Conservation (phyloP, 208 protist genomes). For the Acanthamoeba healyi region DNA sequence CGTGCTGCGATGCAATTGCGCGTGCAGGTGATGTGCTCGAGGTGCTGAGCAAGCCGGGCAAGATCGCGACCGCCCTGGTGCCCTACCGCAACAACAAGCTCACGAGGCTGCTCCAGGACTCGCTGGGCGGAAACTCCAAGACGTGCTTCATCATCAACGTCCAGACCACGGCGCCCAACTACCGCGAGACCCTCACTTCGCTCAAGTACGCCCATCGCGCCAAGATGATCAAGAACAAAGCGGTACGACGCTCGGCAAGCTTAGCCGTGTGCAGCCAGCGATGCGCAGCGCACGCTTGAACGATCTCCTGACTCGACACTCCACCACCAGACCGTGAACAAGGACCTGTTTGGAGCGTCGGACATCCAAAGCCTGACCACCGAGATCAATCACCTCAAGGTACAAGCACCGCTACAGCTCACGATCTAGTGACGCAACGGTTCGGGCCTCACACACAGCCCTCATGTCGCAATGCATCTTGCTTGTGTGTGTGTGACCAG, state of each 20-base stretch:
- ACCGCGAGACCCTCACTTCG: conserved; percentile 91
- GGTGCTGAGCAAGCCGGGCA: conserved; percentile 80
- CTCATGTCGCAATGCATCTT: too few species aligned
- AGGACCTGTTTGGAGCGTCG: conserved; percentile 46
- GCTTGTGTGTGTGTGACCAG: background rate
- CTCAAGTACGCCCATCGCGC: conserved; percentile 91
- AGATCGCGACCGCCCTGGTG: conserved; percentile 83
- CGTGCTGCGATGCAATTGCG: background rate
- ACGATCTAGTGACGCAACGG: background rate
- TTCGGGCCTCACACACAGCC: too few species aligned
- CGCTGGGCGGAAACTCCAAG: conserved; percentile 88
- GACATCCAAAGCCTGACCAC: conserved; percentile 53
- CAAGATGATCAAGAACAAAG: conserved; percentile 93
- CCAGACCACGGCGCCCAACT: conserved; percentile 87
- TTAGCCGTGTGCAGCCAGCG: too few species aligned
- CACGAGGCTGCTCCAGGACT: conserved; percentile 90
- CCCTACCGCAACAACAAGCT: conserved; percentile 93
- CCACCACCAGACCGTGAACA: conserved; percentile 59
- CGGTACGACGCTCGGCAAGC: too few species aligned
- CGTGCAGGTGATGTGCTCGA: conserved; percentile 33
- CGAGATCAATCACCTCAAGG: conserved; percentile 66
- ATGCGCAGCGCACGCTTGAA: too few species aligned
- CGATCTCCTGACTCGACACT: too few species aligned
- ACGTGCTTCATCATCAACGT: conserved; percentile 92
- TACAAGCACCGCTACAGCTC: too few species aligned